Evolutionary conservation across 2,329 filamentous ascomycete genomes (phyloP).

Genomic region (Xylariaceae sp.): DNA sequence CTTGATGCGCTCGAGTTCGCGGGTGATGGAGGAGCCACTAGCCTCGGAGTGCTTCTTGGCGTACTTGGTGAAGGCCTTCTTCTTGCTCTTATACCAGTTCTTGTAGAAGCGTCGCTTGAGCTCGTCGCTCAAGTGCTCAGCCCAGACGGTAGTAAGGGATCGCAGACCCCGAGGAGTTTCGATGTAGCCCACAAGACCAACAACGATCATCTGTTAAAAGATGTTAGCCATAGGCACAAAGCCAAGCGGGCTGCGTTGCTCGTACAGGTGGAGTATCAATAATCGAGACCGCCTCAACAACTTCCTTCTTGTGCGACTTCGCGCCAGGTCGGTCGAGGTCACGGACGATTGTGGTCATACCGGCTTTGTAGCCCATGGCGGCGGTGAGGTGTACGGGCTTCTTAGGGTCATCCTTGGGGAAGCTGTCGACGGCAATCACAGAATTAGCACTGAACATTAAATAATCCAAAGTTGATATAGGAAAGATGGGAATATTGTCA

Average conservation of each 20-base stretch:
- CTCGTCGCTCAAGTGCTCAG: conserved; percentile 98
- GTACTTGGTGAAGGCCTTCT: conserved; percentile 99
- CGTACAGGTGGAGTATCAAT: conserved; percentile 95
- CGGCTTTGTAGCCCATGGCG: conserved; percentile 99
- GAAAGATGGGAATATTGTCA: background rate
- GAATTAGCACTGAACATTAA: conserved; percentile 19
- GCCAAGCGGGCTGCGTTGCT: conserved; percentile 81
- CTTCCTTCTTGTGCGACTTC: conserved; percentile 99
- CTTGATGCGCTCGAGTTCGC: conserved; percentile 99
- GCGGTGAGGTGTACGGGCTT: conserved; percentile 99
- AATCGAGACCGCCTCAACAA: conserved; percentile 85
- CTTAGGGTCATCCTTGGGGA: conserved; percentile 99
- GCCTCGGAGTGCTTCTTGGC: conserved; percentile 99
- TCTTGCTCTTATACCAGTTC: conserved; percentile 99
- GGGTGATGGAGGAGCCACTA: conserved; percentile 86
- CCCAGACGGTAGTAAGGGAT: conserved; percentile 99
- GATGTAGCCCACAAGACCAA: conserved; percentile 99
- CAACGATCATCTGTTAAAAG: conserved; percentile 89
- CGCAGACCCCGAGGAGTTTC: conserved; percentile 99
- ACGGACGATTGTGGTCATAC: conserved; percentile 99
- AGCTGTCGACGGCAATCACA: conserved; percentile 57
- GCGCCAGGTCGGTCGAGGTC: conserved; percentile 98
- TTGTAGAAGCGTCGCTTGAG: conserved; percentile 99
- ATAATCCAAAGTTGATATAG: conserved; percentile 23
- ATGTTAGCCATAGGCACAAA: conserved; percentile 73